phyloP scores from a whole-genome alignment of 352 stramenopile genomes.

The Pythium rishiriense region DNA sequence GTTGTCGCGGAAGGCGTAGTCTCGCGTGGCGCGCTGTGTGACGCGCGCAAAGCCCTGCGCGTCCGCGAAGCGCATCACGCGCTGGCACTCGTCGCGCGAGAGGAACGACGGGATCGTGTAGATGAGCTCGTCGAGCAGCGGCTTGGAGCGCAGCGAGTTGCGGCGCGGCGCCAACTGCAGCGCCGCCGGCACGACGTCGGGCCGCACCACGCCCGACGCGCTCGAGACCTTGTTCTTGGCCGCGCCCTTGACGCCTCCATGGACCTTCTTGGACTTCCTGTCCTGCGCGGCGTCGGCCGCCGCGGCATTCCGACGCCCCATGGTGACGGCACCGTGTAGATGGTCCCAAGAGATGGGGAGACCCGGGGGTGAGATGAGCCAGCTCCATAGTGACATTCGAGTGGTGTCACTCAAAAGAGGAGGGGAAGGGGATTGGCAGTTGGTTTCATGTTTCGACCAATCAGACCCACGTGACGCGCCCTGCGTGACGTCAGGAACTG shows the following conservation, averaged over 20 bases:
- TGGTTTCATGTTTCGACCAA: constrained; percentile 8
- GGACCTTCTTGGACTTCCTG: constrained; percentile 18
- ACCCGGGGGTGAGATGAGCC: not conserved
- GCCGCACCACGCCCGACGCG: not conserved
- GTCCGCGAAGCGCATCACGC: constrained; percentile 59
- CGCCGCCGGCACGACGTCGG: constrained; percentile 29
- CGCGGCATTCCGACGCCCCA: constrained; percentile 2
- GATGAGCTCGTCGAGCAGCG: constrained; percentile 67
- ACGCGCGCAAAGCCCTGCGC: constrained; percentile 62
- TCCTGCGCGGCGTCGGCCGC: not conserved
- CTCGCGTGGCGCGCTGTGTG: constrained; percentile 60
- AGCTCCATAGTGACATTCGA: constrained; percentile 8
- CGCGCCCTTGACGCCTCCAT: constrained; percentile 4
- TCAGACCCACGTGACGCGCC: constrained; percentile 26
- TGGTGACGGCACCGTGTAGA: constrained; percentile 1
- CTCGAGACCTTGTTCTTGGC: not conserved
- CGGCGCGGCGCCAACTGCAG: constrained; percentile 50
- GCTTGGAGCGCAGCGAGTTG: constrained; percentile 32
- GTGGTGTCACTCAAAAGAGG: not conserved
- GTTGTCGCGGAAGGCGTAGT: constrained; percentile 80
- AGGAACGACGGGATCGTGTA: constrained; percentile 65
- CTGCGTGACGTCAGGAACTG: constrained; percentile 28
- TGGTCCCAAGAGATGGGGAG: not conserved
- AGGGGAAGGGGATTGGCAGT: not conserved
- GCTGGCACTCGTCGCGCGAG: constrained; percentile 56